Evolutionary conservation across 164 flowering plant species (phyloP).

Genomic region (Santalum album): DNA sequence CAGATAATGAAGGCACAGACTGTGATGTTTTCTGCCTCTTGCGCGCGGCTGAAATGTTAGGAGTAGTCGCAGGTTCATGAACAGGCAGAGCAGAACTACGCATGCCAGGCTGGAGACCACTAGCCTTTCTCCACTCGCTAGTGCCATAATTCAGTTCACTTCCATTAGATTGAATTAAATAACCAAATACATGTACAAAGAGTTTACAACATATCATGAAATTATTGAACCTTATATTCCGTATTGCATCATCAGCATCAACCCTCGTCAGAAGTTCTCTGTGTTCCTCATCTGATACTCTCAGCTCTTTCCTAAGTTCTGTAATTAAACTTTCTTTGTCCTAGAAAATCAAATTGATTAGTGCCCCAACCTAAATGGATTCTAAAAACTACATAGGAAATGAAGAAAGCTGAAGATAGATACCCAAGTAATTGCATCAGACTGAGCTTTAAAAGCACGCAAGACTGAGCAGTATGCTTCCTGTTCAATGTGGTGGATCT

Average conservation of each 20-base stretch:
- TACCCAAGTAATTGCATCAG: conserved; percentile 7
- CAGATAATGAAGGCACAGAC: conserved; percentile 29
- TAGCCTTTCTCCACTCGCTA: conserved; percentile 44
- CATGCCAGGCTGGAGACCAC: conserved; percentile 28
- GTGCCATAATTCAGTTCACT: conserved; percentile 5
- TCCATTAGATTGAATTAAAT: conserved; percentile 4
- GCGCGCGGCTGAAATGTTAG: conserved; percentile 34
- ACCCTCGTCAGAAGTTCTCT: conserved; percentile 38
- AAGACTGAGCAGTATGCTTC: conserved; percentile 5
- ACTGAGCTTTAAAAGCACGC: conserved; percentile 10
- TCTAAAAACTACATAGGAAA: neutral
- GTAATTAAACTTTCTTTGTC: conserved; percentile 42
- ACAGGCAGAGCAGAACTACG: conserved; percentile 17
- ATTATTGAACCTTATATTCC: conserved; percentile 30
- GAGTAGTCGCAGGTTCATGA: conserved; percentile 34
- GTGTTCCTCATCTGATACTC: conserved; percentile 50
- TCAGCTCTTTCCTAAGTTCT: conserved; percentile 41
- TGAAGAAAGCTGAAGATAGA: neutral
- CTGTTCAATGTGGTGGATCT: conserved; percentile 4
- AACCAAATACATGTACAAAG: neutral
- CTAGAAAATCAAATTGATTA: conserved; percentile 10
- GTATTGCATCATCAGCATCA: conserved; percentile 34
- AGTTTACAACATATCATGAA: neutral
- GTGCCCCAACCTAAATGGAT: neutral
- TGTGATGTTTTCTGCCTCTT: conserved; percentile 42